Evolutionary conservation across 202 grass and related monocot genomes (phyloP), one percentile per base, ranked within the genome.

Genomic region (Eragrostis tef): DNA sequence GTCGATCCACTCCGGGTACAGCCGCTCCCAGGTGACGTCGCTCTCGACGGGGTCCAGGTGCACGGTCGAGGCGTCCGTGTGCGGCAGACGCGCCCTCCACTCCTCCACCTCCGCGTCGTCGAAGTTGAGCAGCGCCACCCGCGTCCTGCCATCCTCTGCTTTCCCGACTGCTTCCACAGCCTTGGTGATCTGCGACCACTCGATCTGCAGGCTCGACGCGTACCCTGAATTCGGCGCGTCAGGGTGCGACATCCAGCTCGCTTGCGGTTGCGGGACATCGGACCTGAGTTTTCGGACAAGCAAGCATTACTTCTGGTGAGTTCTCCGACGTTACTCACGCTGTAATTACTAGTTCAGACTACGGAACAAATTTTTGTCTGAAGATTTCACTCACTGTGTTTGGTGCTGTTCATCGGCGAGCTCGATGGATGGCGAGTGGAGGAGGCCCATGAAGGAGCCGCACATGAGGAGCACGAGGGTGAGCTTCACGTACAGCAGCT

Each of bases 1-100:
- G 72, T 94, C 92, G 78, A 94, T 91, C 92, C 92, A 94, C 83
- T 94, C 92, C 1, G 92, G 89, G 79, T 91, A 94, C 7, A 94
- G 89, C 64, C 85, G 80, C 11, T 73, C 89, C 92, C 92, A 94
- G 26, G 89, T 94, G 61, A 89, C 79, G 65, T 91, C 62, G 7
- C 71, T 31, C 1, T 56, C 50, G 24, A 69, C 84, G 64, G 36
- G 82, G 31, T 91, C 87, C 0, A 94, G 78, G 14, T 17, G 63
- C 31, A 89, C 79, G 29, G 41, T 3, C 0, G 78, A n/a, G 24
- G 73, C 68, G 7, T 20, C 80, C 22, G 86, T 39, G 22, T 42
- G 36, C 34, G 89, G 84, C 60, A 89, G 26, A 54, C 76, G 31
- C 70, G 77, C 27, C 21, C 70, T 69, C 89, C 89, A 94, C 12